Base-by-base conservation (phyloP, 2,329 filamentous ascomycete species). In the Ceratocystis huliohia region DNA sequence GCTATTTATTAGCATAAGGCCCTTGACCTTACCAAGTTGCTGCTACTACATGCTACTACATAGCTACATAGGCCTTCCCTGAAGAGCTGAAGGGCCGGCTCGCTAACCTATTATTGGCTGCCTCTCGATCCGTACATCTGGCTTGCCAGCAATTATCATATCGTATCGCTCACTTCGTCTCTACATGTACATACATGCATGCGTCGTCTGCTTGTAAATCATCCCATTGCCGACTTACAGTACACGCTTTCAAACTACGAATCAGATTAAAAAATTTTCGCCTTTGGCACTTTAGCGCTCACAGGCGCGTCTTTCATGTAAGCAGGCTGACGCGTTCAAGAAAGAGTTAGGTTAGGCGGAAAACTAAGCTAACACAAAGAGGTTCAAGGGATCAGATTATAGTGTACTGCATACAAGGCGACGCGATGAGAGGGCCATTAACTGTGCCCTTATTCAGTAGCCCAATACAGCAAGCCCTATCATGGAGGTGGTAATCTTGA, bases 31-130 rank as follows among this genome's bases (percentile, higher is more conserved):
- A 37, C 56, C 28, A 59, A 37, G 25, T 7, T 10, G 20, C 7
- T 20, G 1, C 22, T 22, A 22, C 48, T 41, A 33, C 30, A 33
- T 20, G 1, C 22, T 22, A 10, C 48, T 41, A 33, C 30, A 33
- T 33, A 33, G 30, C 30, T 33, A 33, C 6, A 33, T 57, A 57
- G 28, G 28, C 2, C 30, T 59, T 59, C 56, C 56, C 30, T 33
- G 56, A 59, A 59, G 56, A 59, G 56, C 56, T 59, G 56, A 59
- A 59, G 20, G 17, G 13, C 28, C 33, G 20, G 56, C 3, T 57
- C 53, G n/a, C 30, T 30, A 22, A 15, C 50, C 25, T 22, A 17
- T 33, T 37, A 15, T 33, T 59, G 28, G 56, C 56, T 37, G 25
- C 56, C 56, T n/a, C 56, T 59, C 5, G 22, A 28, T 15, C 37